Conservation (phyloP, 805 yeast genomes). For the Candida yuanshanica region DNA sequence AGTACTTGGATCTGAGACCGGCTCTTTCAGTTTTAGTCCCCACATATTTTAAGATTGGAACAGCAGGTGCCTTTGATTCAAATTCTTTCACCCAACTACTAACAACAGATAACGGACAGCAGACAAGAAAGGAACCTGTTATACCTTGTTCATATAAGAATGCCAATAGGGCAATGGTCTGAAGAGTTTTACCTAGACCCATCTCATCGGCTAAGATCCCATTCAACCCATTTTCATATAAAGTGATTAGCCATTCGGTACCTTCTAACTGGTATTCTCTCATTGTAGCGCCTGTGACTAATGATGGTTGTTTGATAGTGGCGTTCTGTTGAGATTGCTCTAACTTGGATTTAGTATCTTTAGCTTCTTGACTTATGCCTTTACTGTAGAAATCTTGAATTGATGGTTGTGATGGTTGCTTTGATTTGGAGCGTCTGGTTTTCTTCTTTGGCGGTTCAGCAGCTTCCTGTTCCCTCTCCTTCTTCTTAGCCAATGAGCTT, state of each 20-base stretch:
- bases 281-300: slow-evolving; percentile 52
- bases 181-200: slow-evolving; percentile 95
- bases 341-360: slow-evolving; percentile 19
- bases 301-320: slow-evolving; percentile 43
- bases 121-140: slow-evolving; percentile 70
- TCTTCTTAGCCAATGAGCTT: slow-evolving; percentile 33
- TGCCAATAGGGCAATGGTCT: slow-evolving; percentile 73
- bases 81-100: slow-evolving; percentile 83
- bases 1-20: slow-evolving; percentile 30
- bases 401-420: slow-evolving; percentile 15
- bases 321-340: slow-evolving; percentile 6
- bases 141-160: slow-evolving; percentile 75
- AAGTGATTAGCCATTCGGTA: slow-evolving; percentile 80
- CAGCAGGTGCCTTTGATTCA: slow-evolving; percentile 60
- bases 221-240: slow-evolving; percentile 89
- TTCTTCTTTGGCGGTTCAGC: slow-evolving; percentile 16
- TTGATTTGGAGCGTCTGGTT: slow-evolving; percentile 22
- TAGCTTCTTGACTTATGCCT: slow-evolving; percentile 15
- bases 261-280: slow-evolving; percentile 89
- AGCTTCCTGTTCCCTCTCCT: slow-evolving; percentile 19
- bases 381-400: slow-evolving; percentile 21
- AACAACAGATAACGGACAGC: slow-evolving; percentile 80
- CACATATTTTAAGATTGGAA: slow-evolving; percentile 57
- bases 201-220: slow-evolving; percentile 96
- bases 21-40: slow-evolving; percentile 59